A percentile compares a stretch with the other conserved stretches of the same genome.
phyloP scores from a whole-genome alignment of 306 rosid genomes.

The Gastrolobium villosum region DNA sequence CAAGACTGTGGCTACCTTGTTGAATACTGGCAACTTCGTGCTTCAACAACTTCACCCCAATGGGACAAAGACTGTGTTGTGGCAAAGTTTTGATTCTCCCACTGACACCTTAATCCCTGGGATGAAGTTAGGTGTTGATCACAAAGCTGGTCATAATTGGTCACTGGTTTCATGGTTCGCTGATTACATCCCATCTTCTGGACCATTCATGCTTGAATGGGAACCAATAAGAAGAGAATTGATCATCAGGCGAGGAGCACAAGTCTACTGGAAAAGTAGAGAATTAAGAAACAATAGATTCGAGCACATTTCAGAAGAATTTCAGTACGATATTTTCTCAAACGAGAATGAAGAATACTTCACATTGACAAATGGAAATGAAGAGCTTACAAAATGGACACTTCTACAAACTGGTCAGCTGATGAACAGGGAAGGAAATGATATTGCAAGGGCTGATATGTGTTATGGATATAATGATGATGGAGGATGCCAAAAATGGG shows the following conservation, averaged over 20 bases:
- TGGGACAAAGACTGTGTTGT: conserved; percentile 13
- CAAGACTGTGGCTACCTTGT: not conserved
- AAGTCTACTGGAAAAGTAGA: conserved; percentile 26
- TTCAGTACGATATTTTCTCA: not conserved
- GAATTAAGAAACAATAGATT: not conserved
- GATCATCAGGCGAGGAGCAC: conserved; percentile 1
- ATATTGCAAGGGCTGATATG: conserved; percentile 36
- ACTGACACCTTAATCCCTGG: not conserved
- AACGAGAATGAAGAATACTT: conserved; percentile 18
- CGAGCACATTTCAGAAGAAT: not conserved
- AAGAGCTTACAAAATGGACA: conserved; percentile 4
- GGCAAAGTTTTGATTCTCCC: conserved; percentile 52
- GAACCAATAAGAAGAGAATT: conserved; percentile 11
- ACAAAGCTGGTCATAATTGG: conserved; percentile 13
- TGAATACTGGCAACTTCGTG: conserved; percentile 38
- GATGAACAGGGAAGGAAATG: not conserved
- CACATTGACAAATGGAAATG: not conserved
- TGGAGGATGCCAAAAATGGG: conserved; percentile 45
- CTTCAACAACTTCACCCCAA: conserved; percentile 20
- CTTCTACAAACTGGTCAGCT: conserved; percentile 27
- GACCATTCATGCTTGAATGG: conserved; percentile 52
- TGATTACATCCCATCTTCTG: not conserved
- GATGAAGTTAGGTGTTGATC: conserved; percentile 51
- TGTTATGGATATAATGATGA: conserved; percentile 40
- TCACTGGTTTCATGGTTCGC: conserved; percentile 17